These are phyloP conservation scores for Metschnikowia similis DNA, from an alignment of 805 yeast genomes.

Conservation along the genomic window DNA sequence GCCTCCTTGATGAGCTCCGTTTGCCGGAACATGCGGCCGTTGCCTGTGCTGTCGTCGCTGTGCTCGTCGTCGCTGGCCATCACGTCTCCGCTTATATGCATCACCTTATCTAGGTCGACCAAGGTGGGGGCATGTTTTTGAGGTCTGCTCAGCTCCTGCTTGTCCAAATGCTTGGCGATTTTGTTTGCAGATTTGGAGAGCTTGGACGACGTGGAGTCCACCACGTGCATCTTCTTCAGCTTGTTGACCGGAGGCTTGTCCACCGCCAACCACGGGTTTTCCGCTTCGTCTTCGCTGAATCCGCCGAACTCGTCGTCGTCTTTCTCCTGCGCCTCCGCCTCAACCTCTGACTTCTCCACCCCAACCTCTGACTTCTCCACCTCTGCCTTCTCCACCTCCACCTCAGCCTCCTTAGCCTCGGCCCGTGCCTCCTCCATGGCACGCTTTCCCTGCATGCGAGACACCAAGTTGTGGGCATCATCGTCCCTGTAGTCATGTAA, in stretches of 20 bases:
- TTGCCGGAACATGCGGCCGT: constrained; percentile 62
- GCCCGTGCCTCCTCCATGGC: neutral
- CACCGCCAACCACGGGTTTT: constrained; percentile 37
- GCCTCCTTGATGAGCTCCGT: constrained; percentile 83
- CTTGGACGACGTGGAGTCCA: constrained; percentile 36
- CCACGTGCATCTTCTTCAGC: constrained; percentile 26
- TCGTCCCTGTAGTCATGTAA: constrained; percentile 47
- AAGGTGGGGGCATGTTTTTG: constrained; percentile 33
- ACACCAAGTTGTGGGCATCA: constrained; percentile 42
- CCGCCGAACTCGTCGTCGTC: constrained; percentile 10
- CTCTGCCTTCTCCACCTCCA: neutral
- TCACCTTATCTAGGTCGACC: constrained; percentile 51
- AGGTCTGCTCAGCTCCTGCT: constrained; percentile 28
- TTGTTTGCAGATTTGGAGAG: constrained; percentile 38
- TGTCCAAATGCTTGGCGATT: constrained; percentile 30
- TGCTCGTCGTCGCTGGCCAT: constrained; percentile 26
- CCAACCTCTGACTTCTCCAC: neutral
- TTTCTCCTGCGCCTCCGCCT: neutral
- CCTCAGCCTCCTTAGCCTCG: constrained; percentile 7
- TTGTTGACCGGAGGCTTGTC: constrained; percentile 19
- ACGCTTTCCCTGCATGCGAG: constrained; percentile 20
- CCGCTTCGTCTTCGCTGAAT: constrained; percentile 16
- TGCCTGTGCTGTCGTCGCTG: constrained; percentile 31
- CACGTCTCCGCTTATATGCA: constrained; percentile 45
- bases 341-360: neutral